Evolutionary conservation across 2,329 filamentous ascomycete genomes (phyloP).

Genomic region (Westerdykella sp.): DNA sequence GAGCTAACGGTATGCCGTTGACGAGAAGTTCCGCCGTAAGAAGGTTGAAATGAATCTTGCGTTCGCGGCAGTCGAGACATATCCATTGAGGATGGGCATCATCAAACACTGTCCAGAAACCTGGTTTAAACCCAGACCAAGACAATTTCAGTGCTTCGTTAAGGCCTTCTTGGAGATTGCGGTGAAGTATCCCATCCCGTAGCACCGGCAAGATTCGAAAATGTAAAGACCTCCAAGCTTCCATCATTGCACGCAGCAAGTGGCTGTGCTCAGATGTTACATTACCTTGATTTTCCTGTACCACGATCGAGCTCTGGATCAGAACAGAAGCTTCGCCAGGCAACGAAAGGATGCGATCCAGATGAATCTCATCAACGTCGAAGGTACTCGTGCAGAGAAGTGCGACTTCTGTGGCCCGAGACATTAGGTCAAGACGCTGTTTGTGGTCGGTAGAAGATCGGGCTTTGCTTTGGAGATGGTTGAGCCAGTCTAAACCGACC

Average conservation of each 20-base stretch:
- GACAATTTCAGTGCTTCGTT: slow-evolving; percentile 1
- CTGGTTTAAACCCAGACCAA: slow-evolving; percentile 17
- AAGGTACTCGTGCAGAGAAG: slow-evolving; percentile 44
- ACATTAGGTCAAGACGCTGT: slow-evolving; percentile 6
- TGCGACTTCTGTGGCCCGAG: slow-evolving; percentile 36
- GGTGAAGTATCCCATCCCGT: no score
- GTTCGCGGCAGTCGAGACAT: slow-evolving; percentile 26
- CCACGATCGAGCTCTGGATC: slow-evolving; percentile 16
- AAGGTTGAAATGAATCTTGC: slow-evolving; percentile 38
- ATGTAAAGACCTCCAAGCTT: slow-evolving; percentile 10
- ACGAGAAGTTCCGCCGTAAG: slow-evolving; percentile 50
- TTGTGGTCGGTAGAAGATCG: slow-evolving; percentile 15
- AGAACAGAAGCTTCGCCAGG: slow-evolving; percentile 10
- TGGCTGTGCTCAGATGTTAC: background rate
- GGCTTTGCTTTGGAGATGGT: slow-evolving; percentile 26
- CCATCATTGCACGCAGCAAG: slow-evolving; percentile 7
- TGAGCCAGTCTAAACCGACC: slow-evolving; percentile 39
- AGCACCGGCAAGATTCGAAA: no score
- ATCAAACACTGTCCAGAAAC: slow-evolving; percentile 10
- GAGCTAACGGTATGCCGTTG: slow-evolving; percentile 45
- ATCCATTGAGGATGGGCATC: slow-evolving; percentile 29
- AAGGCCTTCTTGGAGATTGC: no score
- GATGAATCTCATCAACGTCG: slow-evolving; percentile 35
- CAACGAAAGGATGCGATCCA: slow-evolving; percentile 24
- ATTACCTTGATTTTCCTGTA: slow-evolving; percentile 13